These are phyloP conservation scores for Didymella keratinophila DNA, from an alignment of 2,329 filamentous ascomycete species.

Conservation along the genomic window DNA sequence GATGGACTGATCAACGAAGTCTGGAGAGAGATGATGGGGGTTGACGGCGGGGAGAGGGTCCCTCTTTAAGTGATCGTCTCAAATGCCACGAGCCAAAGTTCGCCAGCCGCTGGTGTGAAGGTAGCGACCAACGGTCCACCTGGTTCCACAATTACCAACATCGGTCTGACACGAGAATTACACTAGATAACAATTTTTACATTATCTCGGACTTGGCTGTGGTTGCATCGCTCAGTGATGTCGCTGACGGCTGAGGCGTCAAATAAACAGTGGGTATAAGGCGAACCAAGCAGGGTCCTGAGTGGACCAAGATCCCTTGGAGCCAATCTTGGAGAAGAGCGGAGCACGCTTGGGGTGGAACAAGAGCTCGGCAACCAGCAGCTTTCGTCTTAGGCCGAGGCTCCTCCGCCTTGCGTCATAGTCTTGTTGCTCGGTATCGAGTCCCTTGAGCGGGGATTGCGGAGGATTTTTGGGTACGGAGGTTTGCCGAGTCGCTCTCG, in stretches of 20 bases:
- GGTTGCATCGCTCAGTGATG: conserved; percentile 35
- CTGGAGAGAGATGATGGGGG: conserved; percentile 35
- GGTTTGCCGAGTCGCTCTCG: conserved; percentile 10
- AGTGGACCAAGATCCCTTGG: conserved; percentile 32
- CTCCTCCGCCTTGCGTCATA: conserved; percentile 35
- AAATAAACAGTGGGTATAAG: conserved; percentile 40
- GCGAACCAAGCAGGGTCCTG: conserved; percentile 35
- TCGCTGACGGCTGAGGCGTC: conserved; percentile 35
- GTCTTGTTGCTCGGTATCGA: conserved; percentile 7
- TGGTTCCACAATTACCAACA: conserved; percentile 29
- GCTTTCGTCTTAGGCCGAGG: conserved; percentile 30
- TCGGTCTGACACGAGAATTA: conserved; percentile 37
- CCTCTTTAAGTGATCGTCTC: conserved; percentile 37
- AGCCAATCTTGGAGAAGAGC: conserved; percentile 35
- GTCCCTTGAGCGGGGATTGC: conserved; percentile 18
- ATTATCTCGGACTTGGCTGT: conserved; percentile 40
- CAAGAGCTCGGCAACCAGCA: conserved; percentile 35
- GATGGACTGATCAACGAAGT: conserved; percentile 25
- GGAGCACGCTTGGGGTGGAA: conserved; percentile 36
- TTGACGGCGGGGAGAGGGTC: conserved; percentile 30
- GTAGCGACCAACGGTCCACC: conserved; percentile 30
- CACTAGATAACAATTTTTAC: conserved; percentile 42
- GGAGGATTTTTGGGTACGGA: conserved; percentile 17
- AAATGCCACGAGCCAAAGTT: conserved; percentile 23
- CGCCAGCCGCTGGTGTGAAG: conserved; percentile 25